These are phyloP conservation scores for Phaseolus coccineus DNA, from an alignment of 331 rosid genomes.

Conservation along the genomic window DNA sequence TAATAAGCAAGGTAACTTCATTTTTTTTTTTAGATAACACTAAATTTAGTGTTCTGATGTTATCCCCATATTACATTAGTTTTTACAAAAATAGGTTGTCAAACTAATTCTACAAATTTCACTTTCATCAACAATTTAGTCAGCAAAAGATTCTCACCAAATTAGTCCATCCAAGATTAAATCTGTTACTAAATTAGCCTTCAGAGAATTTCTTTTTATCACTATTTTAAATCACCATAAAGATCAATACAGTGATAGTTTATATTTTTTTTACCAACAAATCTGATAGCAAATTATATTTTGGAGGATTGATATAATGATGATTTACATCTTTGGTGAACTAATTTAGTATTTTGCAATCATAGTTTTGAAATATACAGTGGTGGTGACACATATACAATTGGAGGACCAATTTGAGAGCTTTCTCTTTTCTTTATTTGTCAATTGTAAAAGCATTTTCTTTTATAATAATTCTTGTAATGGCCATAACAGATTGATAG, in stretches of 20 bases:
- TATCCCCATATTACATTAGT: background rate
- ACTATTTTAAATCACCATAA: background rate
- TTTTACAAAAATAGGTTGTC: background rate
- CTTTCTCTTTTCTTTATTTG: slow-evolving; percentile 11
- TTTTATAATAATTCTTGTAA: background rate
- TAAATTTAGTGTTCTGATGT: too few relatives aligned
- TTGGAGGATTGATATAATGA: background rate
- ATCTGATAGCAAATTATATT: background rate
- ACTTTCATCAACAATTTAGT: background rate
- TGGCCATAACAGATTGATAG: background rate
- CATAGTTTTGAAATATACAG: background rate
- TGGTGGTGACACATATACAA: background rate
- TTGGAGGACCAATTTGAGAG: background rate
- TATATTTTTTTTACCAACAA: background rate
- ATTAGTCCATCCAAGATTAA: background rate
- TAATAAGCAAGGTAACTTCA: background rate
- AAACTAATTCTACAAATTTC: too few relatives aligned
- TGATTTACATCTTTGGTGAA: background rate
- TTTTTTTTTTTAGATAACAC: background rate
- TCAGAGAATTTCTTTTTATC: background rate
- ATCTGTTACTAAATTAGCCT: background rate
- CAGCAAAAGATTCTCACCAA: too few relatives aligned
- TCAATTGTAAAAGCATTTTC: background rate
- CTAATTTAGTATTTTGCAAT: background rate
- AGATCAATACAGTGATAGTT: background rate